These are phyloP conservation scores for Amniculicola lignicola DNA, from an alignment of 495 filamentous ascomycete species.

Conservation along the genomic window DNA sequence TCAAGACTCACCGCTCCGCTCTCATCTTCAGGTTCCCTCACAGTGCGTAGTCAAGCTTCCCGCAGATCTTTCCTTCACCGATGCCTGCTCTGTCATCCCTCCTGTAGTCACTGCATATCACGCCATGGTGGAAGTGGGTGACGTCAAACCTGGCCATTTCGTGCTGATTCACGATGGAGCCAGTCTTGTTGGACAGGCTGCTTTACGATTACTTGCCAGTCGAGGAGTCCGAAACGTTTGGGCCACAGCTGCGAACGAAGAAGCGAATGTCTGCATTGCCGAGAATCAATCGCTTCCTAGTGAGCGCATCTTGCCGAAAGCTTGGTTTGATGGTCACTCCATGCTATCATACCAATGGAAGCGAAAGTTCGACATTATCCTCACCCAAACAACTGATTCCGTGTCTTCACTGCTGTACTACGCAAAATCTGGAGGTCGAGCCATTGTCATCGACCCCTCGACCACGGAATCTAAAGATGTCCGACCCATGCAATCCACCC, in stretches of 20 bases:
- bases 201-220: constrained; percentile 42
- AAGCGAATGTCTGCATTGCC: constrained; percentile 16
- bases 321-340: constrained; percentile 38
- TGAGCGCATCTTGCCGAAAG: constrained; percentile 25
- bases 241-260: constrained; percentile 22
- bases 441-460: no score
- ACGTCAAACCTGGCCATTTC: constrained; percentile 36
- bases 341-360: constrained; percentile 50
- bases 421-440: no score
- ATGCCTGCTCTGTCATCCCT: constrained; percentile 38
- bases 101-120: constrained; percentile 37
- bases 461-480: no score
- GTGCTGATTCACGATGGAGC: constrained; percentile 48
- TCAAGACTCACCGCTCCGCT: no score
- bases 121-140: constrained; percentile 32
- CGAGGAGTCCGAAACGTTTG: constrained; percentile 37
- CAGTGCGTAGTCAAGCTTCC: constrained; percentile 30
- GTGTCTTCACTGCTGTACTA: no score
- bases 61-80: constrained; percentile 26
- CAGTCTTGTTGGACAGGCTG: constrained; percentile 47
- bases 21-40: not conserved
- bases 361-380: constrained; percentile 60
- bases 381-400: no score
- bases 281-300: no score
- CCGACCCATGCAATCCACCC: no score